Evolutionary conservation across 164 flowering plant species (phyloP), one percentile per base, ranked within the genome.

Genomic region (Malania oleifera): DNA sequence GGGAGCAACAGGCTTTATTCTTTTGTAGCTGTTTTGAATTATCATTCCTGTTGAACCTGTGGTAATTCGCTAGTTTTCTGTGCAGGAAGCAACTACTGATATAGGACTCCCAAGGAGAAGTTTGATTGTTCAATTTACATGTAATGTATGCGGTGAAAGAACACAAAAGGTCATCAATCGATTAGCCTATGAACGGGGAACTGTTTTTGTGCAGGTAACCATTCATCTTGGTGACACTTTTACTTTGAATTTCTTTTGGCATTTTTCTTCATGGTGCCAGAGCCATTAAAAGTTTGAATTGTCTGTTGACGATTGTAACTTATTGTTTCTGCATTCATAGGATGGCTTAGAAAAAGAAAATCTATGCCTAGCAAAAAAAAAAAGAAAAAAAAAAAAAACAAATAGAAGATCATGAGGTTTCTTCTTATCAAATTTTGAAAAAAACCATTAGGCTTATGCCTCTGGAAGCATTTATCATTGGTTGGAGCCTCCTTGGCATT

Each of bases 141-240:
- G 97, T 68, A 59, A 79, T 66, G 53, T 67, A 0, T 93, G 99
- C 73, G 91, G 95, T 61, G 92, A 70, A 62, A 77, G 89, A 70
- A 75, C 99, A 13, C 57, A 79, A 51, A 74, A 85, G 70, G 82
- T 83, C 10, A 68, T 93, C 20, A 90, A 86, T 61, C 76, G 89
- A 60, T 60, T 83, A 65, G 99, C 97, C 27, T 88, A 84, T 78
- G 93, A 91, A 67, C 70, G 79, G 11, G 98, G 98, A 38, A 82
- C 83, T 64, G 83, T 89, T 52, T 88, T 74, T 70, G 86, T 86
- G 1, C 96, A 89, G 95, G 98, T 91, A 79, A 7, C 23, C 52
- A 1, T 53, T 59, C 12, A 23, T 24, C 23, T 13, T 38, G 24
- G 31, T 28, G 14, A 13, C 19, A 10, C 39, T 48, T 37, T 60